phyloP scores from a whole-genome alignment of 371 early-diverging fungal genomes.

The Mucor lusitanicus region DNA sequence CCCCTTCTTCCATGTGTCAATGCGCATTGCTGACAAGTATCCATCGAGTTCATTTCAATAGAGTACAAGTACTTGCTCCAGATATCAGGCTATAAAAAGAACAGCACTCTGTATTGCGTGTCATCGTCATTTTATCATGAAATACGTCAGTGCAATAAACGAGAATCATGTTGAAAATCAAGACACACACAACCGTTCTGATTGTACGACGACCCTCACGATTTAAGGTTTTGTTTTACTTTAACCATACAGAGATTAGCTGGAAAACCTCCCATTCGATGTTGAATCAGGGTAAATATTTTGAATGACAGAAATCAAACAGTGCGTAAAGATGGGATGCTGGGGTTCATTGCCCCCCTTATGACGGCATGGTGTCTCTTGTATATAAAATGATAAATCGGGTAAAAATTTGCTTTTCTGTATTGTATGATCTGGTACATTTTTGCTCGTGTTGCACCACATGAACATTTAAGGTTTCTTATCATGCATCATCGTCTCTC shows the following conservation, averaged over 20 bases:
- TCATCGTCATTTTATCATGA: not conserved
- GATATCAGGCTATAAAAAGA: not conserved
- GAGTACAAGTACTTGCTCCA: no score
- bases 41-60: no score
- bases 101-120: not conserved
- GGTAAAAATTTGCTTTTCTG: not conserved
- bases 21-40: no score
- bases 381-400: not conserved
- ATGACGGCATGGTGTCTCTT: not conserved
- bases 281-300: not conserved
- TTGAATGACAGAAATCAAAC: not conserved
- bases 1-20: no score
- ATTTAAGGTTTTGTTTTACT: not conserved
- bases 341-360: not conserved
- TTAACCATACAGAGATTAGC: not conserved
- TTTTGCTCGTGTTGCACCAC: not conserved
- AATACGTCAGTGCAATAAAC: not conserved
- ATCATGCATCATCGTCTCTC: not conserved
- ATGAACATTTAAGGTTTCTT: not conserved
- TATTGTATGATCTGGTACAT: not conserved
- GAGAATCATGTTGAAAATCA: no score
- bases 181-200: not conserved
- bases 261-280: not conserved
- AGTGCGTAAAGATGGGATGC: no score
- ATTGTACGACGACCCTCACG: not conserved